Evolutionary conservation across 73 alveolate genomes (phyloP).

Genomic region (Tetrahymena thermophila): DNA sequence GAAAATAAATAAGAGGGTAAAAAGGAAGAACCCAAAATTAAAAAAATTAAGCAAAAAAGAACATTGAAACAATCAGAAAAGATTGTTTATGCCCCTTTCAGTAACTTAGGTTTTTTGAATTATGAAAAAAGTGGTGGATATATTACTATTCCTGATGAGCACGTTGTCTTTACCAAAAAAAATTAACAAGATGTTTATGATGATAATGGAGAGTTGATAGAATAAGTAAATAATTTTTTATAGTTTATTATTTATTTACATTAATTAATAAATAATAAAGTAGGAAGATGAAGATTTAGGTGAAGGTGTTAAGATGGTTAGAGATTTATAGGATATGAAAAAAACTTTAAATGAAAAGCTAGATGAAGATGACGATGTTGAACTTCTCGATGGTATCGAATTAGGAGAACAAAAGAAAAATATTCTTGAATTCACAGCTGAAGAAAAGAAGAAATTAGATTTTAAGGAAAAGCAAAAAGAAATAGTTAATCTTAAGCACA

Average conservation of each 20-base stretch:
- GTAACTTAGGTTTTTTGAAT: constrained; percentile 84
- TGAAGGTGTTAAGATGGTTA: constrained; percentile 56
- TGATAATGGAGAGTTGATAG: constrained; percentile 42
- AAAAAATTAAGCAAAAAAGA: constrained; percentile 79
- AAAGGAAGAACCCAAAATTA: not conserved
- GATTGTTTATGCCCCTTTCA: constrained; percentile 93
- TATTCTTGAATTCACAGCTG: constrained; percentile 14
- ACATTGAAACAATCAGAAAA: constrained; percentile 88
- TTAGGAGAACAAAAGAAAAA: constrained; percentile 40
- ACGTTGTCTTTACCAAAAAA: constrained; percentile 87
- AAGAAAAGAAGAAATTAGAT: constrained; percentile 38
- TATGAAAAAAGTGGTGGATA: constrained; percentile 92
- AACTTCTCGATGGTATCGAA: constrained; percentile 71
- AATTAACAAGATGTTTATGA: constrained; percentile 66
- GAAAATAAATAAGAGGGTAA: not conserved
- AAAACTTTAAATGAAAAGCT: constrained; percentile 46
- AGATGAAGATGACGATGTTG: constrained; percentile 68
- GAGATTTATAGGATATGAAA: constrained; percentile 58
- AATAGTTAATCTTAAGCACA: constrained; percentile 52
- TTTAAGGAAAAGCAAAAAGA: constrained; percentile 53
- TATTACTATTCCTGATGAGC: constrained; percentile 88
- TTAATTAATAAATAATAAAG: constrained; percentile 30
- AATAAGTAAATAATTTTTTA: constrained; percentile 12
- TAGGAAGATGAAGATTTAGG: constrained; percentile 56
- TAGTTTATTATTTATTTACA: constrained; percentile 71